Base-by-base conservation (phyloP, 345 rosid species). In the Lepidium africanum region DNA sequence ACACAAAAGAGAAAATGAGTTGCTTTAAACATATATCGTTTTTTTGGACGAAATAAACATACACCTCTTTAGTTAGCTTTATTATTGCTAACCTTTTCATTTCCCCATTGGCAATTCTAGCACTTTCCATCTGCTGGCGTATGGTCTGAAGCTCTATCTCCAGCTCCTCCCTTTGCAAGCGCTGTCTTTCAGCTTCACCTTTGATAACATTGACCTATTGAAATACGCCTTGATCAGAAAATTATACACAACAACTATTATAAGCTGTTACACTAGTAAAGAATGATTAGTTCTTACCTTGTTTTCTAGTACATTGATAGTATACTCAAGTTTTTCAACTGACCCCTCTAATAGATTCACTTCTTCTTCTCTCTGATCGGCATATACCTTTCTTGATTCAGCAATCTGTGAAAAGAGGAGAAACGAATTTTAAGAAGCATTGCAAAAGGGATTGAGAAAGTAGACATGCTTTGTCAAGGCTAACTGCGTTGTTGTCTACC, bases 161-260 rank as follows among this genome's bases (percentile, higher is more conserved):
- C 57, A 94, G 78, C 77, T 94, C 97, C 82, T 94, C 96, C 79
- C 96, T 85, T 71, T 87, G 87, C 77, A 94, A 67, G 14, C 87
- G 80, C 52, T 91, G 97, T 54, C 90, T 80, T 77, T 94, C 97
- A 73, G 97, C 88, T 87, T 95, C 97, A 76, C 72, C 96, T 78
- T 89, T 87, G 65, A 95, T 76, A 80, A 87, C 84, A 59, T 85
- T 91, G 72, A 85, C 96, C 99, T 95, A 73, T 76, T 64, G 64
- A 78, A 70, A 37, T 17, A 39, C 12, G 40, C 53, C 35, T 23
- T 63, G 38, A 50, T 78, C 77, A 80, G 77, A 75, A 30, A 71
- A 21, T 5, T 54, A 59, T 5, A 54, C 19, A 63, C 70, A 35
- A 48, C 21, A 6, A 35, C 9, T 33, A 45, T 50, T 30, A 4